These are phyloP conservation scores for Colletotrichum liaoningense DNA, from an alignment of 2,329 filamentous ascomycete genomes.

Conservation along the genomic window DNA sequence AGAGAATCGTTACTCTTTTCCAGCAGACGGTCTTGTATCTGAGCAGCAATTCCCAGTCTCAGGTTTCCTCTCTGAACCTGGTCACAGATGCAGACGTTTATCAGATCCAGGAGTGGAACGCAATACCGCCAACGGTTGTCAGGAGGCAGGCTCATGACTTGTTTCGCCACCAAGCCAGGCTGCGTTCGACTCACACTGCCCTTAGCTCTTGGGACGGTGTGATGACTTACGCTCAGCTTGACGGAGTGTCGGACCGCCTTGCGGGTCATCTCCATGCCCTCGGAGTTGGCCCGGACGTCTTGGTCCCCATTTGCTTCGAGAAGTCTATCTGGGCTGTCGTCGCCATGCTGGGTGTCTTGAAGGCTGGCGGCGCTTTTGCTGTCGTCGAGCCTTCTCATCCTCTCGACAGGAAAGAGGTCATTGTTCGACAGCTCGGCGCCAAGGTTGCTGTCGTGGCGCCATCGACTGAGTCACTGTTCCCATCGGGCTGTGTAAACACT, in stretches of 20 bases:
- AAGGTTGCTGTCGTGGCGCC: not conserved
- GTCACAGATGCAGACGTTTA: not conserved
- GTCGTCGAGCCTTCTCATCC: not conserved
- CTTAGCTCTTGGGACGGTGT: not conserved
- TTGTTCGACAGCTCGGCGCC: not conserved
- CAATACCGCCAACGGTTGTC: not conserved
- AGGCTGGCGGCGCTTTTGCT: not conserved
- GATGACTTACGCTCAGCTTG: not conserved
- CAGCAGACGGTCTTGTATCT: not conserved
- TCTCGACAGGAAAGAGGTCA: not conserved
- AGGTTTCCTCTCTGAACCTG: not conserved
- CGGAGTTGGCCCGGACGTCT: not conserved
- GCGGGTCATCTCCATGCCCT: not conserved
- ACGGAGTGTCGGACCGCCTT: not conserved
- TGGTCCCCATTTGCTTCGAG: not conserved
- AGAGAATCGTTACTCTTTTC: not conserved
- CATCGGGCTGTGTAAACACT: not conserved
- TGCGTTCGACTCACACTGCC: not conserved
- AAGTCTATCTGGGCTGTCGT: not conserved
- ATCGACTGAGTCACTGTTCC: not conserved
- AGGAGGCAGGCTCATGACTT: not conserved
- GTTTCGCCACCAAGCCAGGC: not conserved
- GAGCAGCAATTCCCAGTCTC: not conserved
- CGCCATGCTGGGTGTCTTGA: not conserved
- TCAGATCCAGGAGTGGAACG: not conserved